phyloP scores from a whole-genome alignment of 345 rosid genomes.

The Salix viminalis region DNA sequence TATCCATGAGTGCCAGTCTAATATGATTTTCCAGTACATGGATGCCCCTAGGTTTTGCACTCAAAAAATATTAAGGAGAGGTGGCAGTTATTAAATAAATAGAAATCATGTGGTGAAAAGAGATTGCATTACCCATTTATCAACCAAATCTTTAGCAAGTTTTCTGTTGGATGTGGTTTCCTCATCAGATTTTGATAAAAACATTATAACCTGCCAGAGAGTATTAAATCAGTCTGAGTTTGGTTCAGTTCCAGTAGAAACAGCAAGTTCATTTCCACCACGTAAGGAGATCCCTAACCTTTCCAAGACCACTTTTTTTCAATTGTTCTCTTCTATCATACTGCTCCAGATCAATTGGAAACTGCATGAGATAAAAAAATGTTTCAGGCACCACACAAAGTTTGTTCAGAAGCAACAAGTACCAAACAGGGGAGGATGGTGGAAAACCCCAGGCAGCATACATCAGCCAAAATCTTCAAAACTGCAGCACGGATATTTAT shows the following conservation, averaged over 20 bases:
- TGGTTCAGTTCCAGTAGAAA: background rate
- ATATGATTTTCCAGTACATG: background rate
- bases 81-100: background rate
- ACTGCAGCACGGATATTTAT: slow-evolving; percentile 91
- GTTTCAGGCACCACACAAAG: slow-evolving; percentile 13
- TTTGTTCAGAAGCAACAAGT: slow-evolving; percentile 3
- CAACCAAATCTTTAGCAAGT: slow-evolving; percentile 96
- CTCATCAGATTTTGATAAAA: slow-evolving; percentile 94
- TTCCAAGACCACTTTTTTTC: slow-evolving; percentile 96
- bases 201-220: slow-evolving; percentile 81
- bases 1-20: background rate
- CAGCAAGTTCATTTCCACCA: background rate
- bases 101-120: background rate
- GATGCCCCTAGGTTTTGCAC: background rate
- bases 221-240: background rate
- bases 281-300: slow-evolving; percentile 42
- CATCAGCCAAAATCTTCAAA: slow-evolving; percentile 73
- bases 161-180: slow-evolving; percentile 88
- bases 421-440: background rate
- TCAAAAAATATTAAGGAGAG: background rate
- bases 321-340: slow-evolving; percentile 87
- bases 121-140: slow-evolving; percentile 72
- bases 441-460: slow-evolving; percentile 21
- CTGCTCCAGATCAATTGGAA: slow-evolving; percentile 91
- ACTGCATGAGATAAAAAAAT: slow-evolving; percentile 43